Evolutionary conservation across 2,329 filamentous ascomycete genomes (phyloP).

Genomic region (Microdochium nivale): DNA sequence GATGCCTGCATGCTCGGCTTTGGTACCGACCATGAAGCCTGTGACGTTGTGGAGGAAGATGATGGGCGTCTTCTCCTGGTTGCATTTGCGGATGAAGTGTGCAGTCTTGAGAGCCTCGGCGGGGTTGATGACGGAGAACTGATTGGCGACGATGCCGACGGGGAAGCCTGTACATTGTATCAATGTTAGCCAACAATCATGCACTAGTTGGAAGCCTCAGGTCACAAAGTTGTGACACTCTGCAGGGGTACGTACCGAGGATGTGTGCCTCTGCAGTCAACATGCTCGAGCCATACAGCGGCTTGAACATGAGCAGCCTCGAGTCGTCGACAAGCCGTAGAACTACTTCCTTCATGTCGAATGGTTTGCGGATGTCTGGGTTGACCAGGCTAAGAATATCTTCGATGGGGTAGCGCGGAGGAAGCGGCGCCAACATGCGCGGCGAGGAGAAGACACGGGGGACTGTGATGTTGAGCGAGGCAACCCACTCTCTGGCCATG

Average conservation of each 20-base stretch:
- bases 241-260: constrained; percentile 3
- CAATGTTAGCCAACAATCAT: background rate
- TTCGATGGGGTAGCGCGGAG: constrained; percentile 21
- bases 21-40: constrained; percentile 37
- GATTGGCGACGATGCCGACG: constrained; percentile 30
- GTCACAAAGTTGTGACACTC: too few species aligned
- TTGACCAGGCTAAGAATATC: constrained; percentile 26
- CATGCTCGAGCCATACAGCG: constrained; percentile 26
- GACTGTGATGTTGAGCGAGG: constrained; percentile 22
- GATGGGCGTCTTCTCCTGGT: constrained; percentile 30
- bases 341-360: constrained; percentile 24
- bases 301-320: constrained; percentile 27
- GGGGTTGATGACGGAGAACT: constrained; percentile 27
- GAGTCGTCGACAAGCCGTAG: constrained; percentile 32
- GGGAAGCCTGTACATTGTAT: constrained; percentile 15
- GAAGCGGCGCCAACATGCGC: too few species aligned
- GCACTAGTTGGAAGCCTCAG: too few species aligned
- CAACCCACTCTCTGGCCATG: constrained; percentile 12
- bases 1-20: constrained; percentile 32
- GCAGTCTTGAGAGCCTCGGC: constrained; percentile 30
- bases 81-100: constrained; percentile 33
- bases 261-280: constrained; percentile 30
- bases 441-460: background rate
- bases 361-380: constrained; percentile 23
- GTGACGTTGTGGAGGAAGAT: constrained; percentile 38